Percentiles rank a stretch among this genome's conserved stretches.
Evolutionary conservation across 139 green algal species (phyloP).

Genomic region (Auxenochlorella pyrenoidosa): DNA sequence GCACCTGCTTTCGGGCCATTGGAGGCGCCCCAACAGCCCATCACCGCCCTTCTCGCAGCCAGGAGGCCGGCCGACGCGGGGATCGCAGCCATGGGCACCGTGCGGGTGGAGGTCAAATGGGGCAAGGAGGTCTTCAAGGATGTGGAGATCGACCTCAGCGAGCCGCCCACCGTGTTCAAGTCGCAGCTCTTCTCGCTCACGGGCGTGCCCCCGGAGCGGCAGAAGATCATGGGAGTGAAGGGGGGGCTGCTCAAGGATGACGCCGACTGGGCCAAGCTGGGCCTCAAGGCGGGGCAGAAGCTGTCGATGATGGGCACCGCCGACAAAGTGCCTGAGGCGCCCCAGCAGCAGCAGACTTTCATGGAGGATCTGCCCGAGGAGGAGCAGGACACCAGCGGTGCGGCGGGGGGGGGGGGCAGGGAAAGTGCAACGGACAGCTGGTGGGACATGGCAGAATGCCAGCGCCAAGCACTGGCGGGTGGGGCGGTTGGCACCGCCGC

Average conservation of each 20-base stretch:
- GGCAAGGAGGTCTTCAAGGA: conserved; percentile 88
- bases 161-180: conserved; percentile 92
- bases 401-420: neutral
- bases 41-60: neutral
- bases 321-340: conserved; percentile 78
- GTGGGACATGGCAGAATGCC: neutral
- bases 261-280: conserved; percentile 82
- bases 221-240: conserved; percentile 98
- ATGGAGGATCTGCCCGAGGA: conserved; percentile 96
- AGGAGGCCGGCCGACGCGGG: neutral
- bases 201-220: conserved; percentile 91
- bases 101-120: conserved; percentile 94
- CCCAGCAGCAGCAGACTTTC: conserved; percentile 76
- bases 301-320: conserved; percentile 98
- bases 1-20: no score
- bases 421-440: neutral
- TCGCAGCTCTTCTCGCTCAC: conserved; percentile 95
- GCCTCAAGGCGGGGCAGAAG: conserved; percentile 85
- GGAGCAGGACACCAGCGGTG: conserved; percentile 61
- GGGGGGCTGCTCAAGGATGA: conserved; percentile 95
- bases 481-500: neutral
- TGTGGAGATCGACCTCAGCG: conserved; percentile 86
- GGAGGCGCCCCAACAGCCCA: neutral
- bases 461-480: neutral
- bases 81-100: conserved; percentile 7